Percentiles rank a stretch among this genome's conserved stretches.
Evolutionary conservation across 2,329 filamentous ascomycete genomes (phyloP).

Genomic region (Aspergillus quadricinctus): DNA sequence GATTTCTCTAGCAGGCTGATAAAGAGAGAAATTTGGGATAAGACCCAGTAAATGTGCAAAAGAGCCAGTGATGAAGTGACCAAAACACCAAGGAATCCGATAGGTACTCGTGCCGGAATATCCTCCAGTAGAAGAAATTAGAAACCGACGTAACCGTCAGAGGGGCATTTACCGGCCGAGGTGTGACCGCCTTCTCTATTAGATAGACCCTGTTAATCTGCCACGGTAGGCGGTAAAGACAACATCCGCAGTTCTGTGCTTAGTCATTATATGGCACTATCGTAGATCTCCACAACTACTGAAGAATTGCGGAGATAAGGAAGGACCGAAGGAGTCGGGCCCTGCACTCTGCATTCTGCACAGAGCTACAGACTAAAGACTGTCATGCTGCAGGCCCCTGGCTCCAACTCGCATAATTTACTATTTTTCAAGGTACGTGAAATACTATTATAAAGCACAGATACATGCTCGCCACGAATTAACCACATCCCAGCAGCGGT

Average conservation of each 20-base stretch:
- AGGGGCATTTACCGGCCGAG: conserved; percentile 24
- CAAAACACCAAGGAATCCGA: conserved; percentile 2
- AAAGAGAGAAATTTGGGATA: not conserved
- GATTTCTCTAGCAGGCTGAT: not conserved
- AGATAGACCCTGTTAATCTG: not conserved
- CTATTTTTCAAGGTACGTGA: not conserved
- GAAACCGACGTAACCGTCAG: conserved; percentile 21
- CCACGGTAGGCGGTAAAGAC: conserved; percentile 5
- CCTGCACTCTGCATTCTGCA: not conserved
- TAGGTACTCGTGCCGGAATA: conserved; percentile 2
- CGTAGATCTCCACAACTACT: conserved; percentile 15
- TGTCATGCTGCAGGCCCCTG: not conserved
- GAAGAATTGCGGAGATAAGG: conserved; percentile 10
- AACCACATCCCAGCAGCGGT: not conserved
- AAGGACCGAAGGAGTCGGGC: not conserved
- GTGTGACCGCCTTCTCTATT: conserved; percentile 17
- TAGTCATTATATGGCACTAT: not conserved
- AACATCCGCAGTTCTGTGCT: conserved; percentile 1
- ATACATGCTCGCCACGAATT: not conserved
- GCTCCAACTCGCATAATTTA: not conserved
- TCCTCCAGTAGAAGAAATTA: conserved; percentile 7
- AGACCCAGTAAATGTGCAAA: not conserved
- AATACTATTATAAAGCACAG: not conserved
- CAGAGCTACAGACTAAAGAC: not conserved
- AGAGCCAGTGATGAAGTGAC: not conserved